phyloP scores from a whole-genome alignment of 2,329 filamentous ascomycete genomes.

The Zelopaecilomyces penicillatus region DNA sequence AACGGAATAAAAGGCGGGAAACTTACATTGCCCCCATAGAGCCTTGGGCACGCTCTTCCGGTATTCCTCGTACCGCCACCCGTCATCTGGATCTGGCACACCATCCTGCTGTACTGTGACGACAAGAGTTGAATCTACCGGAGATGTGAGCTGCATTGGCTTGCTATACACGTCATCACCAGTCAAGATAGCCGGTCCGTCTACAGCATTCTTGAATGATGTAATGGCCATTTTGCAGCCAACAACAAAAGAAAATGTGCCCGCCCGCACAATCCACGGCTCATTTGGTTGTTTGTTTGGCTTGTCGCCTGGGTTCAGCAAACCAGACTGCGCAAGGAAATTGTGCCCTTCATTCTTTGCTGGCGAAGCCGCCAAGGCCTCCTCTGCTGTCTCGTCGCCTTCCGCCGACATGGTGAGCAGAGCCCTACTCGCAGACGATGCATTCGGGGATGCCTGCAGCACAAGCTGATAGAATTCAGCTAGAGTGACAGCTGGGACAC shows the following conservation, averaged over 20 bases:
- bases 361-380: neutral
- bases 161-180: neutral
- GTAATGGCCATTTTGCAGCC: conserved; percentile 5
- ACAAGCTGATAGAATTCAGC: conserved; percentile 1
- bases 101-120: conserved; percentile 3
- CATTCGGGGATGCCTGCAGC: neutral
- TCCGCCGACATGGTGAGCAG: neutral
- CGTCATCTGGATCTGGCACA: neutral
- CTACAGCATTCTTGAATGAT: neutral
- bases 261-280: conserved; percentile 1
- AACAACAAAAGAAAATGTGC: conserved; percentile 1
- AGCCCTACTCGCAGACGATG: neutral
- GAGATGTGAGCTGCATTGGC: neutral
- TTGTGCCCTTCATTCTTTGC: conserved; percentile 2
- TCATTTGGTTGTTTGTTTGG: neutral
- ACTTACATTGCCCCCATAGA: conserved; percentile 8
- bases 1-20: neutral
- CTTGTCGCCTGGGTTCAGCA: neutral
- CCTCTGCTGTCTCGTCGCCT: neutral
- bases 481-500: neutral
- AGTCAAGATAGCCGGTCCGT: neutral
- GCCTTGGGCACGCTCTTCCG: conserved; percentile 1
- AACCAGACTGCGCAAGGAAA: conserved; percentile 1
- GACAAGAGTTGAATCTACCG: conserved; percentile 1
- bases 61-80: conserved; percentile 1